phyloP scores from a whole-genome alignment of 139 green algal species.

The Ettlia oleoabundans region DNA sequence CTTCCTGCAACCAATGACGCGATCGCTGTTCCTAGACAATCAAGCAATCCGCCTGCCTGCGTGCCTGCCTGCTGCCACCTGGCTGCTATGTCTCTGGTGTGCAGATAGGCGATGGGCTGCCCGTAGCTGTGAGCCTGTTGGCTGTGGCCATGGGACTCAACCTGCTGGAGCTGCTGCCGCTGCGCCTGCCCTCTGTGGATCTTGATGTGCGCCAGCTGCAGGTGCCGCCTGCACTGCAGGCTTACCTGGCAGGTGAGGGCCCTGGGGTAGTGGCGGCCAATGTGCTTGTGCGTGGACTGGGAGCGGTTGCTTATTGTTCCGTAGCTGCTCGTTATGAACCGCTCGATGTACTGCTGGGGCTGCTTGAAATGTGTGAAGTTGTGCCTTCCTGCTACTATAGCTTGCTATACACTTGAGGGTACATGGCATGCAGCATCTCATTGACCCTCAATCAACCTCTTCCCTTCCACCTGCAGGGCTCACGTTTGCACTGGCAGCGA shows the following conservation, averaged over 20 bases:
- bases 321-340: too few species aligned
- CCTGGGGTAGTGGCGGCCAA: neutral
- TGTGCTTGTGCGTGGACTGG: too few species aligned
- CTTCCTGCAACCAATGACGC: too few species aligned
- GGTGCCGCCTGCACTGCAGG: conserved; percentile 62
- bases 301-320: too few species aligned
- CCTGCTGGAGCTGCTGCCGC: conserved; percentile 86
- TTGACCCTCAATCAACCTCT: too few species aligned
- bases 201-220: conserved; percentile 70
- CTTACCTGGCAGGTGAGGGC: conserved; percentile 74
- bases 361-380: too few species aligned
- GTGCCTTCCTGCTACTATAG: too few species aligned
- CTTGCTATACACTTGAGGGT: neutral
- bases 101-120: conserved; percentile 40
- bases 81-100: neutral
- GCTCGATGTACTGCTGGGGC: too few species aligned
- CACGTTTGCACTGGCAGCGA: conserved; percentile 95
- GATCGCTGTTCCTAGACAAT: too few species aligned
- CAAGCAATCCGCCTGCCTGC: too few species aligned
- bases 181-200: conserved; percentile 83
- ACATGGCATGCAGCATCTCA: neutral
- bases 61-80: too few species aligned
- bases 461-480: conserved; percentile 62
- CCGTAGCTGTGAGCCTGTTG: conserved; percentile 64
- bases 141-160: conserved; percentile 95